Evolutionary conservation across 2,329 filamentous ascomycete genomes (phyloP), one percentile per base, ranked within the genome.

Genomic region (Scopulariopsis brevicaulis): DNA sequence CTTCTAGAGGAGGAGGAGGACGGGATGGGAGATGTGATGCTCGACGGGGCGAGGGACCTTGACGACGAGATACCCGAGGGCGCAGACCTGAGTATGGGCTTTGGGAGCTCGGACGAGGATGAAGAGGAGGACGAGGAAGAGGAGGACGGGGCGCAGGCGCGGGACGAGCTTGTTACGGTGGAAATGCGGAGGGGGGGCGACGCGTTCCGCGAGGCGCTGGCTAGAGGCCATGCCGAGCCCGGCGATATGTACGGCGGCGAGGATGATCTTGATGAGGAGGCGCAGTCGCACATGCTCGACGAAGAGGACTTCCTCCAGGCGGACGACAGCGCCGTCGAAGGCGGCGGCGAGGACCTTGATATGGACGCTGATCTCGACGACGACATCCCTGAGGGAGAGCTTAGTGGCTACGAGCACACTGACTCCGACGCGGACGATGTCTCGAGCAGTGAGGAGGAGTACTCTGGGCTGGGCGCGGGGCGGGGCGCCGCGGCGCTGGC

Each of bases 21-120:
- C 28, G 28, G 28, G 4, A 32, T 32, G 68, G 77, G 79, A 35
- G 79, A 80, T 56, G 77, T 75, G 18, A 83, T 83, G 65, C 74
- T 84, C 62, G 77, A 82, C 58, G 78, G 73, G 20, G 77, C 66
- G 59, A 71, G 77, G 43, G 86, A 90, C 70, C 70, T 90, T 58
- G 88, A 91, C 63, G 86, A 87, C 60, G 86, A 89, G 55, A 85
- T 90, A 20, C 87, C 87, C 1, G 85, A 89, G 65, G 86, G 79
- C 3, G 82, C 83, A 40, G 76, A 75, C 5, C 74, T 82, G 56
- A 76, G 74, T 37, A 55, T 56, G 3, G 57, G 57, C 28, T 60
- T 61, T 32, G 56, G 53, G 20, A 57, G 58, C 32, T 72, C 69
- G 54, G 73, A 71, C 4, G 72, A 73, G 4, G 72, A 71, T 4